Percentiles rank a stretch among this genome's conserved stretches.
Evolutionary conservation across 2,329 filamentous ascomycete species (phyloP).

Genomic region (Aspergillus aculeatinus): DNA sequence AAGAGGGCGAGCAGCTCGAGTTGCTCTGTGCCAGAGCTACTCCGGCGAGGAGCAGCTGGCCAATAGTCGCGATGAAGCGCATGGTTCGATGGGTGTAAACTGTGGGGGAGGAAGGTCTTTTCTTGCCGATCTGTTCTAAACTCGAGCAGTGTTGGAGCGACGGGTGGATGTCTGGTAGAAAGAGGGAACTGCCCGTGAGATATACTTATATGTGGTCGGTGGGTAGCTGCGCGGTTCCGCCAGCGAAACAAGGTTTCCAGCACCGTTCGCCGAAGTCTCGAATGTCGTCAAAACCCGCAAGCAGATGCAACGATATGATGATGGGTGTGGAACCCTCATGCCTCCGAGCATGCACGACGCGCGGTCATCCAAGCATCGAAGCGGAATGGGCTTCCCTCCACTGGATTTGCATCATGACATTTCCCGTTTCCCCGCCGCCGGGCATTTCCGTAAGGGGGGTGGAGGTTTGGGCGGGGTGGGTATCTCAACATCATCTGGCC

Average conservation of each 20-base stretch:
- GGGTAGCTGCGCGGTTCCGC: too few relatives aligned
- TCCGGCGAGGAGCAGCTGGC: slow-evolving; percentile 23
- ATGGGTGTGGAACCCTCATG: background rate
- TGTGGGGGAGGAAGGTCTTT: too few relatives aligned
- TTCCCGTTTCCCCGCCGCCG: background rate
- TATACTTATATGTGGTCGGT: background rate
- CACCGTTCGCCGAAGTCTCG: background rate
- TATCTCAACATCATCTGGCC: too few relatives aligned
- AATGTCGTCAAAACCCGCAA: background rate
- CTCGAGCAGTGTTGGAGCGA: too few relatives aligned
- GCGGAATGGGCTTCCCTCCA: background rate
- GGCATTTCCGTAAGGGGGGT: background rate
- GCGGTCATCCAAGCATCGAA: background rate
- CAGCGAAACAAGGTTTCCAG: background rate
- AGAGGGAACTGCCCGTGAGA: background rate
- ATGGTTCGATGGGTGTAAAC: slow-evolving; percentile 10
- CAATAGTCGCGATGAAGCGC: slow-evolving; percentile 21
- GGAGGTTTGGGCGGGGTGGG: too few relatives aligned
- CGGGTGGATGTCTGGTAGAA: background rate
- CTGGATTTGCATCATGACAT: background rate
- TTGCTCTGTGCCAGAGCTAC: slow-evolving; percentile 16
- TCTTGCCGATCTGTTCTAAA: too few relatives aligned
- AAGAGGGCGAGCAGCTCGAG: slow-evolving; percentile 20
- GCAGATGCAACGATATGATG: background rate
- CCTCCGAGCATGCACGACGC: background rate